Conservation (phyloP, 805 yeast species). For the Candida wancherniae region DNA sequence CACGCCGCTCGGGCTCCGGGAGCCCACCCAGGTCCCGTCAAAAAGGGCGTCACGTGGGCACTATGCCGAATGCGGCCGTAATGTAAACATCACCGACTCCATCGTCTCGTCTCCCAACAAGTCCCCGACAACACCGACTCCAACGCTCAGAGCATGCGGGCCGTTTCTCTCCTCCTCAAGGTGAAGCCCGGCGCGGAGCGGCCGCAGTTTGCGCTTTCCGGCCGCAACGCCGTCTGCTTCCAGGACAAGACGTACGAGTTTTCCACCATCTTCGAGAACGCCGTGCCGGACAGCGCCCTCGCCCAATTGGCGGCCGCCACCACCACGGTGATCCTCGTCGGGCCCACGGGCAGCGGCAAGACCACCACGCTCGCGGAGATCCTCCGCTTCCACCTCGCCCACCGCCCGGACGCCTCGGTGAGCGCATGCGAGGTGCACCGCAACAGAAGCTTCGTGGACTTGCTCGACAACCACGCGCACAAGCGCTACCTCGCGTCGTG, state of each 20-base stretch:
- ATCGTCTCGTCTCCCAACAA: too few species aligned
- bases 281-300: slow-evolving; percentile 1
- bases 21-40: too few species aligned
- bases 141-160: background rate
- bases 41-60: too few species aligned
- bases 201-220: slow-evolving; percentile 9
- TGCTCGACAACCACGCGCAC: slow-evolving; percentile 15
- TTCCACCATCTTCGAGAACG: slow-evolving; percentile 14
- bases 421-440: slow-evolving; percentile 28
- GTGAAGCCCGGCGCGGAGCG: slow-evolving; percentile 15
- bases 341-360: slow-evolving; percentile 21
- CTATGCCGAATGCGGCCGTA: too few species aligned
- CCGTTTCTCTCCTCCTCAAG: slow-evolving; percentile 24
- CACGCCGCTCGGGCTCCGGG: too few species aligned
- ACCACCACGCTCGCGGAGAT: slow-evolving; percentile 24
- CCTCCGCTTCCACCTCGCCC: slow-evolving; percentile 12
- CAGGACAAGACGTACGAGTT: slow-evolving; percentile 21
- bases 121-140: too few species aligned
- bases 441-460: slow-evolving; percentile 23
- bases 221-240: slow-evolving; percentile 16
- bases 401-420: slow-evolving; percentile 10
- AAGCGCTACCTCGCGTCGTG: slow-evolving; percentile 10
- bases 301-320: slow-evolving; percentile 7
- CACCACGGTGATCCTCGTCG: slow-evolving; percentile 11
- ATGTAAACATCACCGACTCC: too few species aligned